Conservation (phyloP, 345 rosid genomes). For the Dipteronia dyeriana region DNA sequence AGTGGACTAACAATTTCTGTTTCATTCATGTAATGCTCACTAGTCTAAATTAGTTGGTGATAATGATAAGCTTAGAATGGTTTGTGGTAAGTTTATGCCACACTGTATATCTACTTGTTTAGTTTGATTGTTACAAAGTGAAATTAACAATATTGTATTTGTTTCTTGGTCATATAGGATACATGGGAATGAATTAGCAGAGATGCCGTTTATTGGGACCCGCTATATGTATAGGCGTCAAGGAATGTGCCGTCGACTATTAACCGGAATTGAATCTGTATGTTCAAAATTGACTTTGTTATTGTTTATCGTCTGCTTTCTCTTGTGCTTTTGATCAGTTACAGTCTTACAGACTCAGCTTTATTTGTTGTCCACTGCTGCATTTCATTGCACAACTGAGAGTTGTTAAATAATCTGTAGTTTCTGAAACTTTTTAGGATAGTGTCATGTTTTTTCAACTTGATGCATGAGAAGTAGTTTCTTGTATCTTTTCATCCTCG, state of each 20-base stretch:
- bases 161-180: constrained; percentile 52
- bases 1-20: neutral
- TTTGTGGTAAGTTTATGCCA: neutral
- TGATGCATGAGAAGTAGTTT: constrained; percentile 11
- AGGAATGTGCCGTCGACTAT: constrained; percentile 95
- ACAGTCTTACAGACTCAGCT: neutral
- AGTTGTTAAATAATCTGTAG: neutral
- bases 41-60: neutral
- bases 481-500: neutral
- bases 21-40: neutral
- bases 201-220: constrained; percentile 99
- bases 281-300: constrained; percentile 23
- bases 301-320: neutral
- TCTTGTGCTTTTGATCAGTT: neutral
- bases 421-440: neutral
- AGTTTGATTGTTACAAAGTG: constrained; percentile 13
- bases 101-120: neutral
- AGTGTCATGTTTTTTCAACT: neutral
- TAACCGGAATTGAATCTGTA: constrained; percentile 84
- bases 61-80: neutral
- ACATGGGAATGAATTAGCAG: constrained; percentile 80
- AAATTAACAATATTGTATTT: constrained; percentile 10
- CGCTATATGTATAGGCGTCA: constrained; percentile 82
- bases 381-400: neutral
- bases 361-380: neutral